Percentiles rank a stretch among this genome's conserved stretches.
Evolutionary conservation across 1,139 yeast genomes (phyloP).

Genomic region (Yamadazyma blattariae): DNA sequence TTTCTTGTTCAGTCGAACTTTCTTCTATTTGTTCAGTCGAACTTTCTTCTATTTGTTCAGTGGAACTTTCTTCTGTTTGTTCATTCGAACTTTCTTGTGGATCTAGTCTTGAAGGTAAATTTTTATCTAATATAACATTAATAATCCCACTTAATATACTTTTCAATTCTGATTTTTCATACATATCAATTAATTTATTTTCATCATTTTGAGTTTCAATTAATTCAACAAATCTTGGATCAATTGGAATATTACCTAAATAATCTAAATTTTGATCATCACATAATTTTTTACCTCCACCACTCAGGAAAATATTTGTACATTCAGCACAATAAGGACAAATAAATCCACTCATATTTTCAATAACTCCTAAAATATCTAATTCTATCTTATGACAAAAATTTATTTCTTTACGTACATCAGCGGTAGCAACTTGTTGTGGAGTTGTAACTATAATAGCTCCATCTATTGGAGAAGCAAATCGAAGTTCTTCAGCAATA

Average conservation of each 20-base stretch:
- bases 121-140: slow-evolving; percentile 37
- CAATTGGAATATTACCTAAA: slow-evolving; percentile 88
- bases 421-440: slow-evolving; percentile 55
- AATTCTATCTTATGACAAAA: slow-evolving; percentile 46
- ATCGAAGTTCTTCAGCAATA: slow-evolving; percentile 83
- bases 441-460: slow-evolving; percentile 51
- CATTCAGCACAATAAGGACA: slow-evolving; percentile 85
- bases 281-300: slow-evolving; percentile 85
- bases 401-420: slow-evolving; percentile 48
- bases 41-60: no score
- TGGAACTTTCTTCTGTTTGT: no score
- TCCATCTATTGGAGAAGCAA: slow-evolving; percentile 46
- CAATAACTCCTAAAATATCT: slow-evolving; percentile 41
- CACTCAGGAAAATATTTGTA: slow-evolving; percentile 86
- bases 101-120: slow-evolving; percentile 26
- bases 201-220: slow-evolving; percentile 46
- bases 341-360: slow-evolving; percentile 49
- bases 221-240: slow-evolving; percentile 84
- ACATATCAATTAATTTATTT: slow-evolving; percentile 31
- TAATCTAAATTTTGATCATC: slow-evolving; percentile 58
- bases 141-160: slow-evolving; percentile 55
- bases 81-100: no score
- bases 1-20: neutral
- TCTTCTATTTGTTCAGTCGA: no score
- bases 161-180: slow-evolving; percentile 34